Evolutionary conservation across 2,329 filamentous ascomycete species (phyloP), one percentile per base, ranked within the genome.

Genomic region (Cordyceps cateniannulata): DNA sequence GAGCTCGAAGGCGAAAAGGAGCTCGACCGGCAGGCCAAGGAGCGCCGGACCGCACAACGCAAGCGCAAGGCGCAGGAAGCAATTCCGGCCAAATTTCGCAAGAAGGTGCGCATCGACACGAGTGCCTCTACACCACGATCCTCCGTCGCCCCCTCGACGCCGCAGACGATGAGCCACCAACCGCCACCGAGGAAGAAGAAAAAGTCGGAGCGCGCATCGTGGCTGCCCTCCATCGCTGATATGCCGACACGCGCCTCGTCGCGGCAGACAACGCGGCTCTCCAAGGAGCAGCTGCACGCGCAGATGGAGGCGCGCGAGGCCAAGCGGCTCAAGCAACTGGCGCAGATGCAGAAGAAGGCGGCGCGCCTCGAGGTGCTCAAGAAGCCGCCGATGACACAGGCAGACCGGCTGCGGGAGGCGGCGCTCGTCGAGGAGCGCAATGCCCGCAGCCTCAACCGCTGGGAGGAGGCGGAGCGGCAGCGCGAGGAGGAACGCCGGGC

Each of bases 401-500:
- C 85, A 49, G 88, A 98, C 71, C 84, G 92, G 42, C 80, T 97
- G 29, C 87, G 85, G 29, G 91, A 96, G 73, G 93, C 93, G 1
- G 90, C 88, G 20, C 77, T 87, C 57, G 87, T 96, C 7, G 95
- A 98, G 74, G 88, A 89, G 73, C 81, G 87, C 68, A 97, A 99
- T 73, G 84, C 88, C 66, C 96, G 91, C 80, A 98, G 89, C 73
- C 77, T 96, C 69, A 97, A 93, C 70, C 83, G 91, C 60, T 98
- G 93, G 93, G 93, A 98, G 73, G 89, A 91, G 72, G 90, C 91
- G 7, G 95, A 99, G 76, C 92, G 91, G 75, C 86, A 89, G 71
- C 86, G 93, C 62, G 89, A 93, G 66, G 91, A 93, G 68, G 90
- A 96, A 69, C 84, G 93, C 63, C 84, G 86, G 65, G 89, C 87